phyloP scores from a whole-genome alignment of 2,329 filamentous ascomycete species.

The Sclerotinia borealis region DNA sequence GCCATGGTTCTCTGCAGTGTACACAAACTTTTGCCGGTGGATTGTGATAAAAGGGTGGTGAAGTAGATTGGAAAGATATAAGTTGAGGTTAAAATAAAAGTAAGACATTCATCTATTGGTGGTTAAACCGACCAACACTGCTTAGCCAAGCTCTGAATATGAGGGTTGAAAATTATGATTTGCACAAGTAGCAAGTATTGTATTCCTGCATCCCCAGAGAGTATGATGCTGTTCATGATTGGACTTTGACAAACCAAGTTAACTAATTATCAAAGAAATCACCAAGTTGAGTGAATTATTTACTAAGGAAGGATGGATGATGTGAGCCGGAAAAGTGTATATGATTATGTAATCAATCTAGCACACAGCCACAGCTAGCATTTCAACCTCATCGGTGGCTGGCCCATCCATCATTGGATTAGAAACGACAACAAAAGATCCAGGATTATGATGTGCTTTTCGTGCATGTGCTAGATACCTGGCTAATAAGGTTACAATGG shows the following conservation, averaged over 20 bases:
- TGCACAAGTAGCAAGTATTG: background rate
- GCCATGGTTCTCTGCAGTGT: slow-evolving; percentile 1
- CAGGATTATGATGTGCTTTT: background rate
- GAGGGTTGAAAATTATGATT: background rate
- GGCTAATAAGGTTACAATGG: background rate
- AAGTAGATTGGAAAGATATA: background rate
- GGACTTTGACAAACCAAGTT: background rate
- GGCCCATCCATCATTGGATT: background rate
- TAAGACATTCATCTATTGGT: background rate
- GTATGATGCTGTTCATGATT: background rate
- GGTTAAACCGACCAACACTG: background rate
- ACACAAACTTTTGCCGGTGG: slow-evolving; percentile 1
- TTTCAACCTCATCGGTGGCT: background rate
- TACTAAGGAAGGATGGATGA: background rate
- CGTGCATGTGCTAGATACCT: background rate
- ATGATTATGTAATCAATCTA: background rate
- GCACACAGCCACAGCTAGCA: background rate
- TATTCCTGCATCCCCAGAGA: background rate
- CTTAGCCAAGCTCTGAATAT: background rate
- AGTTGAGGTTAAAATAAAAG: background rate
- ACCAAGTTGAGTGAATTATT: background rate
- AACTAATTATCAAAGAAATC: background rate
- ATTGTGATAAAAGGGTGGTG: background rate
- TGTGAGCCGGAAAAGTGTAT: background rate
- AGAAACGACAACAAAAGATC: background rate